Percentiles rank a stretch among this genome's conserved stretches.
phyloP scores from a whole-genome alignment of 1,284 basidiomycete genomes.

The Rhodofomes roseus region DNA sequence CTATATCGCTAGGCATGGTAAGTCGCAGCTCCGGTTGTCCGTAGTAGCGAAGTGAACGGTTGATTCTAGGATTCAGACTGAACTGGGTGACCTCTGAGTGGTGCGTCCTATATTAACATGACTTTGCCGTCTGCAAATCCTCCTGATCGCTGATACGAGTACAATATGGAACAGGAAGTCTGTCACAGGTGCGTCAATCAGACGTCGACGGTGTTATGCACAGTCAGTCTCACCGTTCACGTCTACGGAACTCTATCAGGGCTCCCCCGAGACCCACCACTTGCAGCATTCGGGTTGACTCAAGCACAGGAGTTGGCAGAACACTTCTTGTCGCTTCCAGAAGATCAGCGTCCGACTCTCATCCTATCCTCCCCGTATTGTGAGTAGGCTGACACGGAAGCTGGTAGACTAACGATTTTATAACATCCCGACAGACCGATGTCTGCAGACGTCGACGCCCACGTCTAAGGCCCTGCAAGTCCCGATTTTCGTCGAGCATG shows the following conservation, averaged over 20 bases:
- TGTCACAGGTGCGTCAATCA: slow-evolving; percentile 46
- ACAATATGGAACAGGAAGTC: slow-evolving; percentile 46
- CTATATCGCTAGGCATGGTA: slow-evolving; percentile 80
- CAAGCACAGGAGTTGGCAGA: slow-evolving; percentile 73
- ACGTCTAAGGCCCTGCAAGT: slow-evolving; percentile 55
- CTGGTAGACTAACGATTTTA: no score
- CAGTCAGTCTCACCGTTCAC: not conserved
- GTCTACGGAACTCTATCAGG: slow-evolving; percentile 12
- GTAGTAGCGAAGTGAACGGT: not conserved
- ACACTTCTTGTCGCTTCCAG: slow-evolving; percentile 63
- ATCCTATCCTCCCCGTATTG: slow-evolving; percentile 82
- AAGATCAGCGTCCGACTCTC: slow-evolving; percentile 66
- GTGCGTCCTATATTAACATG: slow-evolving; percentile 33
- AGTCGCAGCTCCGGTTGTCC: slow-evolving; percentile 8
- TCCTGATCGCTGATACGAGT: not conserved
- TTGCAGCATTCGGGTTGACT: slow-evolving; percentile 74
- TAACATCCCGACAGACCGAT: no score
- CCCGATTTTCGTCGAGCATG: slow-evolving; percentile 75
- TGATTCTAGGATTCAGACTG: slow-evolving; percentile 59
- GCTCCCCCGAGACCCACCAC: slow-evolving; percentile 70
- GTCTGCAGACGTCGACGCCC: slow-evolving; percentile 75
- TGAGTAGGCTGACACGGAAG: slow-evolving; percentile 39
- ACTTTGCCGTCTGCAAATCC: not conserved
- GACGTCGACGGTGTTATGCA: not conserved
- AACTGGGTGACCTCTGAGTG: slow-evolving; percentile 70